Evolutionary conservation across 352 stramenopile species (phyloP).

Genomic region (Phytophthora idaei): DNA sequence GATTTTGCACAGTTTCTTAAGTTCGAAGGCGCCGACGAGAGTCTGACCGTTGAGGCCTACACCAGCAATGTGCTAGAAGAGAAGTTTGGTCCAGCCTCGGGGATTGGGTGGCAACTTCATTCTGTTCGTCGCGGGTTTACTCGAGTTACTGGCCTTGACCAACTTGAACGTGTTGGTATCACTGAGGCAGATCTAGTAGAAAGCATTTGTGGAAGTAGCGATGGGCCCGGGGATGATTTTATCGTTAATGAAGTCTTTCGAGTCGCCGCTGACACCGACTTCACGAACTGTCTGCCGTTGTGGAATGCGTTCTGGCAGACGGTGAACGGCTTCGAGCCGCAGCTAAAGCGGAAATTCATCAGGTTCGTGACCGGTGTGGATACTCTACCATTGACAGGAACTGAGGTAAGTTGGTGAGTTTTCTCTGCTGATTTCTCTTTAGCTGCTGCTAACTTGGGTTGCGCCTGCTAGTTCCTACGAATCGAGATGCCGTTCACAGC

Average conservation of each 20-base stretch:
- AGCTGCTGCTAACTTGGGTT: background rate
- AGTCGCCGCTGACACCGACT: slow-evolving; percentile 62
- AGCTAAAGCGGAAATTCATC: slow-evolving; percentile 64
- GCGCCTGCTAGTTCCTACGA: slow-evolving; percentile 55
- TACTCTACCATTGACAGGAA: slow-evolving; percentile 61
- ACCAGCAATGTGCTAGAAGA: slow-evolving; percentile 48
- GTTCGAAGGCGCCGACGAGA: slow-evolving; percentile 50
- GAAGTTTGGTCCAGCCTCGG: slow-evolving; percentile 54
- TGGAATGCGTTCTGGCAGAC: slow-evolving; percentile 52
- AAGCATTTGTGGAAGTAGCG: slow-evolving; percentile 39
- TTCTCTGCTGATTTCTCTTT: background rate
- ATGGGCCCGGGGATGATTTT: slow-evolving; percentile 38
- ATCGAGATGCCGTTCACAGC: slow-evolving; percentile 79
- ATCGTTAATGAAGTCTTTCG: slow-evolving; percentile 54
- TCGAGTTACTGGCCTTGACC: slow-evolving; percentile 38
- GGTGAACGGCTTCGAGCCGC: slow-evolving; percentile 57
- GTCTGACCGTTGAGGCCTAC: slow-evolving; percentile 54
- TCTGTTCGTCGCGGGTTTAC: slow-evolving; percentile 53
- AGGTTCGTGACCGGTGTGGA: slow-evolving; percentile 82
- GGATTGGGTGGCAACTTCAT: slow-evolving; percentile 56
- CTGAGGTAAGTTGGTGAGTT: slow-evolving; percentile 48
- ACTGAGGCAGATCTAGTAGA: slow-evolving; percentile 37
- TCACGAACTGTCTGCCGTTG: slow-evolving; percentile 50
- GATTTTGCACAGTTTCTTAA: slow-evolving; percentile 64
- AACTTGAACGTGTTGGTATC: slow-evolving; percentile 31